Conservation (phyloP, 108 stramenopile genomes). For the Nitzschia putrida region DNA sequence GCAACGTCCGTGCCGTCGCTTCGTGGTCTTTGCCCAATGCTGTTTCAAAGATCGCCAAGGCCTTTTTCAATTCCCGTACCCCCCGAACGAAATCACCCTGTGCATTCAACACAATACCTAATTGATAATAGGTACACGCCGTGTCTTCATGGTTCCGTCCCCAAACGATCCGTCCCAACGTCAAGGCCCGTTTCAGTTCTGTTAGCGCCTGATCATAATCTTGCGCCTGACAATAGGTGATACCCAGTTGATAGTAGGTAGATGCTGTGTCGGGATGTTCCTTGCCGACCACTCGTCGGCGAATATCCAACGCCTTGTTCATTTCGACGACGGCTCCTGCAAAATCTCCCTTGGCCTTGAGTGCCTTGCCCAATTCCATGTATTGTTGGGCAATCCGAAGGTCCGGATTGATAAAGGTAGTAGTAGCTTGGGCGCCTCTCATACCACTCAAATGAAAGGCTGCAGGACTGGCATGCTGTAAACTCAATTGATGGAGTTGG, state of each 20-base stretch:
- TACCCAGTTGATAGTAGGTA: constrained; percentile 43
- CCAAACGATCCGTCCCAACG: constrained; percentile 39
- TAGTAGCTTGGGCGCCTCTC: not conserved
- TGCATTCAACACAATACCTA: constrained; percentile 48
- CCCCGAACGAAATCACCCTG: constrained; percentile 31
- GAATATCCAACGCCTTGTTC: constrained; percentile 41
- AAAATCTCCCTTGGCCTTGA: constrained; percentile 40
- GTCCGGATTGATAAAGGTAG: constrained; percentile 18
- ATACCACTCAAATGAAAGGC: constrained; percentile 18
- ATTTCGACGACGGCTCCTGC: constrained; percentile 35
- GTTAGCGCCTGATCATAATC: constrained; percentile 36
- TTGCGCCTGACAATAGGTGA: constrained; percentile 34
- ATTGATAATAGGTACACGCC: constrained; percentile 46
- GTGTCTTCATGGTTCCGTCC: constrained; percentile 40
- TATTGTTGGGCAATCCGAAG: constrained; percentile 42
- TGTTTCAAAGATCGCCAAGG: constrained; percentile 34
- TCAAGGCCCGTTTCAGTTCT: constrained; percentile 45
- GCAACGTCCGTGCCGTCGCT: constrained; percentile 39
- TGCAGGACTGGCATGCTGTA: constrained; percentile 26
- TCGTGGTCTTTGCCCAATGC: constrained; percentile 41
- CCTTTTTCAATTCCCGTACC: constrained; percentile 43
- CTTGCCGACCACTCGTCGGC: constrained; percentile 28
- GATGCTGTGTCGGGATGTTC: constrained; percentile 46
- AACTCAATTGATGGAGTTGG: constrained; percentile 22
- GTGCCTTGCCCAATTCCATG: constrained; percentile 40